Percentiles rank a stretch among this genome's conserved stretches.
Conservation (phyloP, 345 rosid species). For the Ceriops zippeliana region DNA sequence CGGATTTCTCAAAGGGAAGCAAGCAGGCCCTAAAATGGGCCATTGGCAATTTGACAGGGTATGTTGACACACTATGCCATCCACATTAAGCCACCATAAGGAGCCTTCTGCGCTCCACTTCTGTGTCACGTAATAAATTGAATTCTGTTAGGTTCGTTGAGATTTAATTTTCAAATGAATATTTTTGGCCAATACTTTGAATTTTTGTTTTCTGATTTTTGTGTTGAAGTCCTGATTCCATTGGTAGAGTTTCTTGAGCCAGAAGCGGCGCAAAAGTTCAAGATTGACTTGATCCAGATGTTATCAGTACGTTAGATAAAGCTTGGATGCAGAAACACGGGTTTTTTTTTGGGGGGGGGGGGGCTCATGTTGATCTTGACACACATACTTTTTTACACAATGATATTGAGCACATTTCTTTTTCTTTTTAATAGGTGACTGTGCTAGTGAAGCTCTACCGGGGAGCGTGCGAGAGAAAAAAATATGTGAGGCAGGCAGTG, state of each 20-base stretch:
- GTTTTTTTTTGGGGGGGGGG: too few species aligned
- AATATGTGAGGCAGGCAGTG: constrained; percentile 35
- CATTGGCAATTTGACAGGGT: constrained; percentile 5
- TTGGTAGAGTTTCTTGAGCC: constrained; percentile 15
- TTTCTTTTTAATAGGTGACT: neutral
- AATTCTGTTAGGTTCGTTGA: neutral
- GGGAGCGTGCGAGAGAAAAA: constrained; percentile 56
- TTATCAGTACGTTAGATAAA: constrained; percentile 14
- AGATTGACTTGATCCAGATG: constrained; percentile 12
- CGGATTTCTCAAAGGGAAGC: constrained; percentile 26
- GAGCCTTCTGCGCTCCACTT: constrained; percentile 14
- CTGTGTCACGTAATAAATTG: constrained; percentile 21
- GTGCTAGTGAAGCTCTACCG: constrained; percentile 51
- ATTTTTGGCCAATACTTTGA: neutral
- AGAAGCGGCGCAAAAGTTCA: constrained; percentile 8
- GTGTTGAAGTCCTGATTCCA: constrained; percentile 10
- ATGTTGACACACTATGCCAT: constrained; percentile 16
- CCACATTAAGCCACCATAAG: constrained; percentile 16
- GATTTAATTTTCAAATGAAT: too few species aligned
- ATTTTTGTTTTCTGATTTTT: neutral
- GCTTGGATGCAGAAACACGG: constrained; percentile 18
- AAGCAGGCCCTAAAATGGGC: constrained; percentile 26
- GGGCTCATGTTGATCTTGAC: neutral
- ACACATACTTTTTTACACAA: neutral
- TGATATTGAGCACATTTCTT: neutral